phyloP scores from a whole-genome alignment of 768 basidiomycete genomes.

The Russula vinacea region DNA sequence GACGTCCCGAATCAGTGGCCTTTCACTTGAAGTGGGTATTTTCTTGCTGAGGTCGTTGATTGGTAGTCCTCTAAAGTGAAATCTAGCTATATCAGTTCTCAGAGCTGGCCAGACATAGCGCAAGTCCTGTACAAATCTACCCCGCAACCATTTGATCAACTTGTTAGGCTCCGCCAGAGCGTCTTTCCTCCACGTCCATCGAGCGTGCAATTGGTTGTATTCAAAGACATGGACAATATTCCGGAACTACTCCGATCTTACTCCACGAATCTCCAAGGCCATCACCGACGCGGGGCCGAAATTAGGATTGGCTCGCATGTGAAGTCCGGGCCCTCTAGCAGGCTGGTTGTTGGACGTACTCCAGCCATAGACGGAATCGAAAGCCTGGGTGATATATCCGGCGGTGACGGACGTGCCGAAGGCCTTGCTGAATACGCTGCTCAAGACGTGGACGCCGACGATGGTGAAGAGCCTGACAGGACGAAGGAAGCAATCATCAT shows the following conservation, averaged over 20 bases:
- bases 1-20: neutral
- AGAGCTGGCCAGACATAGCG: neutral
- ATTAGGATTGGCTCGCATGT: neutral
- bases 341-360: neutral
- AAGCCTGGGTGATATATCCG: neutral
- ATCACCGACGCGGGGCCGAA: neutral
- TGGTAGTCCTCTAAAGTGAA: neutral
- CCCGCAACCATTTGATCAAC: constrained; percentile 7
- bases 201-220: constrained; percentile 2
- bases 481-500: constrained; percentile 2
- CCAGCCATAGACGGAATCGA: neutral
- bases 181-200: neutral
- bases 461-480: constrained; percentile 13
- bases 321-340: neutral
- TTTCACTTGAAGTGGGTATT: constrained; percentile 12
- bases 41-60: too few species aligned
- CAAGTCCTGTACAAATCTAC: constrained; percentile 14
- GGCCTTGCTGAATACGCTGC: constrained; percentile 8
- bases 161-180: constrained; percentile 5
- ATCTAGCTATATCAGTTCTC: constrained; percentile 2
- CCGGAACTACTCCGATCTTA: neutral
- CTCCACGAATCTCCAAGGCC: neutral
- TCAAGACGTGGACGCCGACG: neutral
- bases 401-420: neutral
- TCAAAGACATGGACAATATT: neutral